These are phyloP conservation scores for Xerocomus brunneocitrinus DNA, from an alignment of 768 basidiomycete genomes.

Conservation along the genomic window DNA sequence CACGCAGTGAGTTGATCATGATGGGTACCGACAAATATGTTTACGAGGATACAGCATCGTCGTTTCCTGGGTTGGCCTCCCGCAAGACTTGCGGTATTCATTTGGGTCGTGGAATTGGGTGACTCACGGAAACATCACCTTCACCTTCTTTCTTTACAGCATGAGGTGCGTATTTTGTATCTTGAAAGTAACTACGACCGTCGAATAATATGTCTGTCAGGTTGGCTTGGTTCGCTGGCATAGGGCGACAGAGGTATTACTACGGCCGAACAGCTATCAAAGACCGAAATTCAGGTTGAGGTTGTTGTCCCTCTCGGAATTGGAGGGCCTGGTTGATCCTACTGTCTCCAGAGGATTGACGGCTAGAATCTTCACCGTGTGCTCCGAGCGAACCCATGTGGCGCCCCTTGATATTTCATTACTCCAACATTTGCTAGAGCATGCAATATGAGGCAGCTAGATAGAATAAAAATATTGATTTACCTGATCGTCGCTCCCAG, in stretches of 20 bases:
- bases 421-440: conserved; percentile 51
- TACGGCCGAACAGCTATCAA: conserved; percentile 24
- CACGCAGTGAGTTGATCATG: conserved; percentile 48
- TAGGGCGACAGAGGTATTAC: conserved; percentile 45
- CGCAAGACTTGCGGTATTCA: conserved; percentile 47
- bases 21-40: neutral
- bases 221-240: conserved; percentile 53
- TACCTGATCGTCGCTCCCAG: conserved; percentile 62
- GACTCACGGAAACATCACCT: conserved; percentile 75
- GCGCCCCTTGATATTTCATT: conserved; percentile 49
- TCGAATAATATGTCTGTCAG: conserved; percentile 27
- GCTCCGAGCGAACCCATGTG: conserved; percentile 40
- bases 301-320: neutral
- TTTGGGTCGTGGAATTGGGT: conserved; percentile 60
- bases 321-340: neutral
- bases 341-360: neutral
- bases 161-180: conserved; percentile 41
- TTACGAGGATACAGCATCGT: conserved; percentile 43
- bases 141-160: conserved; percentile 50
- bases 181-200: neutral
- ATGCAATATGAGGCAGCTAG: neutral
- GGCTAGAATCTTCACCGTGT: conserved; percentile 1
- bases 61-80: conserved; percentile 54
- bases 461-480: conserved; percentile 12
- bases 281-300: conserved; percentile 14